phyloP scores from a whole-genome alignment of 306 rosid genomes.

The Myrica gale region DNA sequence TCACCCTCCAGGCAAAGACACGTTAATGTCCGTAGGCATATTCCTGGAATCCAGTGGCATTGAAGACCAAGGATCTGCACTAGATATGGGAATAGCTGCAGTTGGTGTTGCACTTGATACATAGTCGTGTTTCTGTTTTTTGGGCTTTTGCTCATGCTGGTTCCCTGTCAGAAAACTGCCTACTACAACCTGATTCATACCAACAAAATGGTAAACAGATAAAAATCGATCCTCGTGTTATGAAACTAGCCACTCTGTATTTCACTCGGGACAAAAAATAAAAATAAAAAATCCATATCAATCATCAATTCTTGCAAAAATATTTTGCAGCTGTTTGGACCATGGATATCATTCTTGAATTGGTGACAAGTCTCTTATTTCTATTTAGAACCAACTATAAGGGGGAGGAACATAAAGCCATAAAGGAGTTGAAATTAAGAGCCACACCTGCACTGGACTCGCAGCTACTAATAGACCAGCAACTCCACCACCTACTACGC shows the following conservation, averaged over 20 bases:
- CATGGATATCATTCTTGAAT: not conserved
- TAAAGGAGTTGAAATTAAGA: constrained; percentile 1
- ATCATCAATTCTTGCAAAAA: not conserved
- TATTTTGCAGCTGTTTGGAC: no score
- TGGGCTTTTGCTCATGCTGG: constrained; percentile 82
- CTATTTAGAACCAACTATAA: not conserved
- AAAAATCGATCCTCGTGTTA: constrained; percentile 14
- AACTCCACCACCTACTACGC: constrained; percentile 93
- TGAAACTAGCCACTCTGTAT: not conserved
- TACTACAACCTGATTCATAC: constrained; percentile 64
- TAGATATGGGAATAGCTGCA: constrained; percentile 56
- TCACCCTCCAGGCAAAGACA: constrained; percentile 62
- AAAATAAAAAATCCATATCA: not conserved
- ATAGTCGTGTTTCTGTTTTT: constrained; percentile 66
- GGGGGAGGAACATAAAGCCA: not conserved
- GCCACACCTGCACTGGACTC: constrained; percentile 77
- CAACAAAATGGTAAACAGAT: constrained; percentile 24
- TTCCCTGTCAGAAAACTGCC: constrained; percentile 96
- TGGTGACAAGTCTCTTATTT: not conserved
- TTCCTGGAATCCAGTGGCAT: constrained; percentile 52
- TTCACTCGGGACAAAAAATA: no score
- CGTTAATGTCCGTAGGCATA: constrained; percentile 67
- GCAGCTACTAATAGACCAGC: constrained; percentile 94
- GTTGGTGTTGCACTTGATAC: constrained; percentile 44
- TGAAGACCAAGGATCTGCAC: constrained; percentile 81